Percentiles rank a stretch among this genome's conserved stretches.
Conservation (phyloP, 2,329 filamentous ascomycete species). For the Byssochlamys sp. region DNA sequence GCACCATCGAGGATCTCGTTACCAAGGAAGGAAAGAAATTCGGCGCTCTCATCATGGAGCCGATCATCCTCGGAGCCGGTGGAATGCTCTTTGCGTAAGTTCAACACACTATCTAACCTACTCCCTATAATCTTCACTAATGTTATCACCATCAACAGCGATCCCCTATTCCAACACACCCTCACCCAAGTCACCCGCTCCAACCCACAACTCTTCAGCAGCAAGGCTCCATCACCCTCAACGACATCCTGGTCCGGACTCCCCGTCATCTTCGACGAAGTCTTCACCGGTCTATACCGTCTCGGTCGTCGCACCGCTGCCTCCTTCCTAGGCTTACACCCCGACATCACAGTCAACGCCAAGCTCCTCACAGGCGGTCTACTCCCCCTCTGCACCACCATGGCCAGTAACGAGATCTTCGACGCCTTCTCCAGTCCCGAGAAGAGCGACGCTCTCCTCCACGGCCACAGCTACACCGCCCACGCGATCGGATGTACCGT, state of each 20-base stretch:
- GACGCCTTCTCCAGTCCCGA: constrained; percentile 59
- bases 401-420: constrained; percentile 66
- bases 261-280: constrained; percentile 74
- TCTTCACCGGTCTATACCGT: constrained; percentile 77
- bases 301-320: constrained; percentile 63
- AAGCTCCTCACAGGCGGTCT: constrained; percentile 76
- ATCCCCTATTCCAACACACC: constrained; percentile 69
- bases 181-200: constrained; percentile 59
- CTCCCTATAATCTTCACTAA: constrained; percentile 3
- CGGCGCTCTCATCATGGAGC: constrained; percentile 70
- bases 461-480: constrained; percentile 80
- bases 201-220: constrained; percentile 47
- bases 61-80: constrained; percentile 68
- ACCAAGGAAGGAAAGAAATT: constrained; percentile 54
- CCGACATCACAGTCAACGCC: constrained; percentile 71
- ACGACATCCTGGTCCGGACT: constrained; percentile 56
- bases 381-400: constrained; percentile 65
- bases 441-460: constrained; percentile 69
- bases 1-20: constrained; percentile 45
- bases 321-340: constrained; percentile 56
- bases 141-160: constrained; percentile 37
- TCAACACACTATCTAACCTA: neutral
- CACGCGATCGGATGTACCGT: constrained; percentile 74
- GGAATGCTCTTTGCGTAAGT: constrained; percentile 72
- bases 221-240: constrained; percentile 6